Evolutionary conservation across 2,329 filamentous ascomycete species (phyloP).

Genomic region (Pseudocercospora fijiensis): DNA sequence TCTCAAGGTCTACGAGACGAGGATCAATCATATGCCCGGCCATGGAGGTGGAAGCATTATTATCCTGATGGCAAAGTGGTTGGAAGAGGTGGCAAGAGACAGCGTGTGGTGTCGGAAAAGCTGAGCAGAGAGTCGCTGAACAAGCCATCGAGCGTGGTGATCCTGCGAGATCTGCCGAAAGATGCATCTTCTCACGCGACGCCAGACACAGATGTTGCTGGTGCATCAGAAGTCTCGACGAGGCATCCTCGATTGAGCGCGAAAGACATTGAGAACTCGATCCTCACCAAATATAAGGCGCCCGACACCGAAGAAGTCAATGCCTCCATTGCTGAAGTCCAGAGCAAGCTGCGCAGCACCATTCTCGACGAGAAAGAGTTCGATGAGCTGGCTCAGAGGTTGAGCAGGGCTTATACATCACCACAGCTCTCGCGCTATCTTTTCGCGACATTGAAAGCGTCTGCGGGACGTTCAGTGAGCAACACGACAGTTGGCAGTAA

Average conservation of each 20-base stretch:
- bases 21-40: not conserved
- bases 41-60: conserved; percentile 8
- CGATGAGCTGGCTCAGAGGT: conserved; percentile 20
- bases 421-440: conserved; percentile 32
- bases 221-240: not conserved
- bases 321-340: conserved; percentile 32
- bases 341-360: conserved; percentile 21
- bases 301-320: conserved; percentile 32
- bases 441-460: not conserved
- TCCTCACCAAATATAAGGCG: conserved; percentile 18
- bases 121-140: conserved; percentile 29
- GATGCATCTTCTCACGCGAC: not conserved
- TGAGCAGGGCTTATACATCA: conserved; percentile 30
- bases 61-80: conserved; percentile 29
- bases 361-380: conserved; percentile 29
- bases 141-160: conserved; percentile 29
- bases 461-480: not conserved
- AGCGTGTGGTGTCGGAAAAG: conserved; percentile 27
- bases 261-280: conserved; percentile 27
- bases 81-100: conserved; percentile 30
- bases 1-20: not conserved
- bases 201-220: not conserved
- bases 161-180: conserved; percentile 23
- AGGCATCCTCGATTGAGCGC: conserved; percentile 22
- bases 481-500: not conserved